Base-by-base conservation (phyloP, 768 basidiomycete genomes). In the Goffeauzyma gilvescens region DNA sequence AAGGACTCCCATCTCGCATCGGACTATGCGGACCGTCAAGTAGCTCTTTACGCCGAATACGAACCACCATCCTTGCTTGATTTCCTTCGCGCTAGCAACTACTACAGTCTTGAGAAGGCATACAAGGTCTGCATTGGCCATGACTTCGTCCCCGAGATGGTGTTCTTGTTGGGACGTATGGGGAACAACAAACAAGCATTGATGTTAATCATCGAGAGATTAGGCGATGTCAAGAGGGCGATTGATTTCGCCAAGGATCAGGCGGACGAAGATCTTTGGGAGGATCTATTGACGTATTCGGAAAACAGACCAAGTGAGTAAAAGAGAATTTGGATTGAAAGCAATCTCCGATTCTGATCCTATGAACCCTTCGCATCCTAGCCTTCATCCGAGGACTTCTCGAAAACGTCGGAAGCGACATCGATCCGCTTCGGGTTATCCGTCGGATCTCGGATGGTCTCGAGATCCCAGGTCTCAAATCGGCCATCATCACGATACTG, bases 191-290 rank as follows among this genome's bases (percentile, higher is more conserved):
- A 87, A 69, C 72, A 84, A 54, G 93, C 90, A 1, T 64, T 98
- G 48, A 81, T 76, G 46, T 72, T 98, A 15, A 96, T 98, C 51
- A 96, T 98, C 45, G 87, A 96, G 59, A 73, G 86, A 13, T 68
- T 96, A 4, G 86, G 81, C 0, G 89, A 96, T 55, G 93, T 96
- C 0, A 72, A 86, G 49, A 70, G 85, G 45, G 86, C 90, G 3
- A 96, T 98, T 55, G 90, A 95, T 45, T 98, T 98, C 50, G 90
- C 89, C 2, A 90, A 89, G 55, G 87, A 95, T 60, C 90, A 95
- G 61, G 79, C 78, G 40, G 93, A 96, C 50, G 79, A 87, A 48
- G 93, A 96, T 59, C 73, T 98, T 0, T 98, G 90, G 93, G 90
- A 96, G 54, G 90, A 96, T 58, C 71, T 98, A 7, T 66, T 98